Evolutionary conservation across 495 filamentous ascomycete genomes (phyloP), one percentile per base, ranked within the genome.

Genomic region (Penicillium herquei): DNA sequence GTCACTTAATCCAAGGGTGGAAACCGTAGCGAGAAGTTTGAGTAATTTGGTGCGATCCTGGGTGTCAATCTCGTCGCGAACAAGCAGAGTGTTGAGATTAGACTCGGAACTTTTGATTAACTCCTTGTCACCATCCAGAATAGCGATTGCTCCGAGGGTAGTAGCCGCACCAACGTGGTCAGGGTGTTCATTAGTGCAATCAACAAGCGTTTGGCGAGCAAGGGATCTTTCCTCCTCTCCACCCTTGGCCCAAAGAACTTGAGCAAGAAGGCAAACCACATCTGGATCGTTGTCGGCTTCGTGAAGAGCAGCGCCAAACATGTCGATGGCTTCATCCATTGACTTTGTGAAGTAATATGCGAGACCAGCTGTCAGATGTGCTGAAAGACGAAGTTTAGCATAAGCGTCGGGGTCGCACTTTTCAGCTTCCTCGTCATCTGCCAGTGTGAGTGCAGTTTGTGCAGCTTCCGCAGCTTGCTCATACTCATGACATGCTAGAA

Each of bases 201-300:
- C 84, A 61, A 96, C 91, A 17, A 98, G 71, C 54, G 94, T 82
- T 46, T 95, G 84, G 6, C 89, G 81, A 11, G 93, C 91, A 52
- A 90, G 82, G 40, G 80, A 80, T 39, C 85, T 79, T 46, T 92
- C 88, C 11, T 88, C 83, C 7, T 87, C 83, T 1, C 84, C 85
- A 21, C 90, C 92, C 64, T 88, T 92, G 3, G 90, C 91, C 92
- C 93, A 98, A 6, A 98, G 79, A 3, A 97, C 86, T 65, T 98
- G 89, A 2, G 92, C 87, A 8, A 98, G 79, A 13, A 96, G 79
- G 64, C 92, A 96, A 13, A 92, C 85, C 4, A 93, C 87, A 68
- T 98, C 90, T 3, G 93, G 89, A 51, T 90, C 83, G 40, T 82
- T 81, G 40, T 83, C 68, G 5, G 88, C 89, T 71, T 96, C 93